Evolutionary conservation across 108 stramenopile species (phyloP), one percentile per base, ranked within the genome.

Genomic region (Cyclotella baltica): DNA sequence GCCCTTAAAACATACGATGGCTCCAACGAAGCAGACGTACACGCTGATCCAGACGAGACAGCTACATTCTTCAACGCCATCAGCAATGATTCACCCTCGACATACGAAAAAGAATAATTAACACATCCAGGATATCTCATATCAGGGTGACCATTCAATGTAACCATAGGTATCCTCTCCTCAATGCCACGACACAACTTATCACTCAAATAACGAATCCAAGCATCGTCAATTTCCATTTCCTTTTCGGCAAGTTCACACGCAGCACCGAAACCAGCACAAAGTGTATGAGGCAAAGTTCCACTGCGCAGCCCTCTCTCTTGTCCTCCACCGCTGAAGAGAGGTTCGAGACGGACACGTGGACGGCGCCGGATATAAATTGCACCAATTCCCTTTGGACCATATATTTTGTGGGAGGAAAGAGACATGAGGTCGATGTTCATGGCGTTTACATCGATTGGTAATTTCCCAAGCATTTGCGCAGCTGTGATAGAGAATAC

Each of bases 41-140:
- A 99, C 0, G 99, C 99, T 43, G 95, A 96, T 59, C 99, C 99
- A 53, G 92, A 94, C 30, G 88, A 90, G 13, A 99, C 99, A 23
- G 99, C 99, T 59, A 99, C 92, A 86, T 99, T 98, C 83, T 99
- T 99, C 67, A 99, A 82, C 10, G 96, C 91, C 99, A 98, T 99
- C 53, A 99, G 78, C 72, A 99, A 81, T 15, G 90, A 93, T 75
- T 98, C 99, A 36, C 98, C 98, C 85, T 99, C 99, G 33, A 99
- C 98, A 81, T 98, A 99, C 23, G 98, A 97, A 88, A 99, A 99
- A 56, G 94, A 96, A 64, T 98, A 92, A 78, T 99, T 99, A 46
- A 99, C 74, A 81, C 96, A 97, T 34, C 99, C 99, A 11, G 92
- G 87, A 82, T 99, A 98, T 50, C 91, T 84, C 73, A 88, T 73